Conservation (phyloP, 2,329 filamentous ascomycete genomes). For the Coniochaeta hoffmannii region DNA sequence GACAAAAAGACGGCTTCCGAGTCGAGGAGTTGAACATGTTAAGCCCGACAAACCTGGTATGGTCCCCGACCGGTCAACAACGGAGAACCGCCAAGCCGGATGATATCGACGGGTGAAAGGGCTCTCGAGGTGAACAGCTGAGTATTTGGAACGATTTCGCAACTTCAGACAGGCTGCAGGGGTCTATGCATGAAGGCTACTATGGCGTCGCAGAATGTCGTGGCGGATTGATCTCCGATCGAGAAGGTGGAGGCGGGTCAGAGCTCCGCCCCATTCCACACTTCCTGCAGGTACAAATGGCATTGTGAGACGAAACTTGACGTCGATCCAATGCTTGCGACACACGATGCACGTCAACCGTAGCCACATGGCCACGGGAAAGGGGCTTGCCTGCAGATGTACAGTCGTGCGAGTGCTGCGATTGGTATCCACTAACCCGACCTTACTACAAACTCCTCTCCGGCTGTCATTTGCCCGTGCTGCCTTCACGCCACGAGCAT, state of each 20-base stretch:
- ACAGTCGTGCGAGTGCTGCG: background rate
- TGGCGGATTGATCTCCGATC: background rate
- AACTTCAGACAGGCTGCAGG: background rate
- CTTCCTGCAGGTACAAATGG: background rate
- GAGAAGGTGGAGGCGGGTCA: background rate
- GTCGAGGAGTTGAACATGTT: background rate
- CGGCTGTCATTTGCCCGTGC: background rate
- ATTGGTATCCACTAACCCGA: background rate
- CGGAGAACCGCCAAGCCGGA: background rate
- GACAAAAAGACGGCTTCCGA: background rate
- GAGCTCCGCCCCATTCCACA: background rate
- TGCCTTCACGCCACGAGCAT: background rate
- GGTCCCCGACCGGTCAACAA: background rate
- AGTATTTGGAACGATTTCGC: background rate
- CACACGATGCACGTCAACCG: background rate
- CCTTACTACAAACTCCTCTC: background rate
- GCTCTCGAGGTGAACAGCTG: background rate
- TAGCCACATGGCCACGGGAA: background rate
- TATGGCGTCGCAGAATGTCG: background rate
- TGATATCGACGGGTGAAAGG: background rate
- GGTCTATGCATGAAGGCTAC: background rate
- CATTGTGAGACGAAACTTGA: background rate
- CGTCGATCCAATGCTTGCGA: background rate
- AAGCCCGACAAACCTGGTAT: background rate
- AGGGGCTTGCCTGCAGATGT: background rate